Evolutionary conservation across 148 eudicot species (phyloP), one percentile per base, ranked within the genome.

Genomic region (Salicornia ramosissima): DNA sequence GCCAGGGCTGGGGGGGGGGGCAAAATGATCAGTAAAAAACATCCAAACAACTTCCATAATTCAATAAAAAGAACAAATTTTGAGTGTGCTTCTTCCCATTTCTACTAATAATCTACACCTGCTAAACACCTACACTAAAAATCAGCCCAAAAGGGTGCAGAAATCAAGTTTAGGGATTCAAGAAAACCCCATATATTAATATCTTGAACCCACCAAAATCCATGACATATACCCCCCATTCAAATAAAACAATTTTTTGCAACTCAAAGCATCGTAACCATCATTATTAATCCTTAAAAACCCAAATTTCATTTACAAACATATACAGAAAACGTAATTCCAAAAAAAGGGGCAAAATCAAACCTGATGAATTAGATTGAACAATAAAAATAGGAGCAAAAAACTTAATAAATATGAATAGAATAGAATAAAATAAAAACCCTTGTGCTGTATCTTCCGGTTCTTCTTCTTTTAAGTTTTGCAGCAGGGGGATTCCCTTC

Each of bases 91-190:
- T 34, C 28, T 40, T 16, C 42, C 45, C 36, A 10, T 52, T 53
- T 19, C 59, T 11, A 42, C 69, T 51, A 39, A 15, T 15, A 50
- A 63, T 62, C 15, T 25, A 52, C 25, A 36, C 50, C 59, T 46
- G 24, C 4, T 18, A 61, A 16, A 7, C 49, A 54, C 9, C 8
- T 33, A 40, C 31, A n/a, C 55, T 19, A 49, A 49, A n/a, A 16
- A 49, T 49, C 53, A 49, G 19, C 9, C 22, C 24, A 46, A 18
- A 49, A 18, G 47, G 2, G 45, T n/a, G 24, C 33, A 22, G 14
- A 56, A 67, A 66, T 30, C 65, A 62, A 68, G 18, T 5, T 62
- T 69, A 70, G 65, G 65, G 56, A 51, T 21, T 29, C 56, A 13
- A 10, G 4, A 51, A 34, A 58, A 46, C 59, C 64, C 60, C 54